A percentile compares a stretch with the other conserved stretches of the same genome.
These are phyloP conservation scores for Cryphonectria radicalis DNA, from an alignment of 2,329 filamentous ascomycete species.

Conservation along the genomic window DNA sequence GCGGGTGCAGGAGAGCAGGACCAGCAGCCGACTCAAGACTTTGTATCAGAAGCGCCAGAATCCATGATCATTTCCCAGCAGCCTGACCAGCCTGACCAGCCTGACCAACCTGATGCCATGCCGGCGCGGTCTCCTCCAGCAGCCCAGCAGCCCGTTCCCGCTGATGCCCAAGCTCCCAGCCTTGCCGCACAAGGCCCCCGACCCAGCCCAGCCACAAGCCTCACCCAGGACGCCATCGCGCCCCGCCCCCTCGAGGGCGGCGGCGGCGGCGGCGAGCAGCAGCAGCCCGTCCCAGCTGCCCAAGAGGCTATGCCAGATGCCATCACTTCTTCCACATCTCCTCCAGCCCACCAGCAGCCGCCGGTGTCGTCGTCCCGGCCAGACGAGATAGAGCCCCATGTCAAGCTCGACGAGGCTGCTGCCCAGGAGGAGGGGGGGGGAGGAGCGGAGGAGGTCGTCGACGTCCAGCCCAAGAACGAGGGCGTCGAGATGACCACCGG, in stretches of 20 bases:
- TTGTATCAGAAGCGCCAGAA: constrained; percentile 53
- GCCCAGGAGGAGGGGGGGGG: not conserved
- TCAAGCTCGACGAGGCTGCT: constrained; percentile 8
- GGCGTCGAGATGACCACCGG: constrained; percentile 27
- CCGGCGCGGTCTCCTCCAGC: constrained; percentile 33
- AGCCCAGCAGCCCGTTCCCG: constrained; percentile 37
- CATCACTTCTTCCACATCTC: constrained; percentile 10
- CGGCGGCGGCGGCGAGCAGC: not conserved
- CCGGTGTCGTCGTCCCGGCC: constrained; percentile 14
- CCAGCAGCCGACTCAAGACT: constrained; percentile 39
- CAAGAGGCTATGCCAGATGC: constrained; percentile 24
- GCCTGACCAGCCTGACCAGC: constrained; percentile 46
- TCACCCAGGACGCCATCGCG: constrained; percentile 19
- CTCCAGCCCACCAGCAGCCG: constrained; percentile 22
- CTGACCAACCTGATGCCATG: constrained; percentile 42
- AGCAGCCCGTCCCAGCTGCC: constrained; percentile 15
- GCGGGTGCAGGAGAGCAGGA: constrained; percentile 37
- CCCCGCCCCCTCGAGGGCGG: constrained; percentile 20
- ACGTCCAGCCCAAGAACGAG: constrained; percentile 27
- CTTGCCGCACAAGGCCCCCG: constrained; percentile 23
- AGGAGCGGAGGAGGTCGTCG: constrained; percentile 14
- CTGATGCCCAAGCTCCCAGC: constrained; percentile 31
- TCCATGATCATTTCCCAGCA: constrained; percentile 47
- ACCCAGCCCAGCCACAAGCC: constrained; percentile 17
- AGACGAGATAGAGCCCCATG: constrained; percentile 24